A percentile compares a stretch with the other conserved stretches of the same genome.
phyloP scores from a whole-genome alignment of 169 alveolate genomes.

The Plasmodium blacklocki region DNA sequence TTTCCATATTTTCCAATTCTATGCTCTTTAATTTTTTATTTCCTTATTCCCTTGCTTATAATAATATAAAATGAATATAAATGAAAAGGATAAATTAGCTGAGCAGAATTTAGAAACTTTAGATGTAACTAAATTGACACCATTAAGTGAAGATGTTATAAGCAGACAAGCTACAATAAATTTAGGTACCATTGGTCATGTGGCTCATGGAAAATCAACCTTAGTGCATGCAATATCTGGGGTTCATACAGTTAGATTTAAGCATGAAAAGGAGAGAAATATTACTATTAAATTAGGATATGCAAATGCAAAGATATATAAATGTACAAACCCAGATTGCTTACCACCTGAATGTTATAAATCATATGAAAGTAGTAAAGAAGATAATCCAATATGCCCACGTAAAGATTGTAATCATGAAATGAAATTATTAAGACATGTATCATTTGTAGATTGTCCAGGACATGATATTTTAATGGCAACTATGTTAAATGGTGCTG shows the following conservation, averaged over 20 bases:
- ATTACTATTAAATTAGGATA: slow-evolving; percentile 99
- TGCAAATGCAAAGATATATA: slow-evolving; percentile 99
- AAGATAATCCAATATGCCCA: slow-evolving; percentile 94
- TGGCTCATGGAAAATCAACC: slow-evolving; percentile 99
- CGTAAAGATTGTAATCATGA: slow-evolving; percentile 89
- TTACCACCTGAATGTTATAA: slow-evolving; percentile 96
- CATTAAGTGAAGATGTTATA: slow-evolving; percentile 98
- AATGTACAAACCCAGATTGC: slow-evolving; percentile 96
- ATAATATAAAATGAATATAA: slow-evolving; percentile 54
- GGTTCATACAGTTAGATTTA: slow-evolving; percentile 96
- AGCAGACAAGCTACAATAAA: slow-evolving; percentile 99
- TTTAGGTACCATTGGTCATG: slow-evolving; percentile 99
- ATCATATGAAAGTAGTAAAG: slow-evolving; percentile 93
- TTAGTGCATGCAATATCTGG: slow-evolving; percentile 98
- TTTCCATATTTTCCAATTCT: background rate
- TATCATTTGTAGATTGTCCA: slow-evolving; percentile 99
- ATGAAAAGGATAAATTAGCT: slow-evolving; percentile 76
- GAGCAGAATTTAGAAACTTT: slow-evolving; percentile 87
- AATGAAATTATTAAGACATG: slow-evolving; percentile 93
- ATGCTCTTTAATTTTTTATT: background rate
- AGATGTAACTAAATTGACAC: slow-evolving; percentile 94
- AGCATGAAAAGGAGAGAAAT: slow-evolving; percentile 96
- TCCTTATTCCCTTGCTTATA: background rate
- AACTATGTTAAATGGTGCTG: slow-evolving; percentile 99
- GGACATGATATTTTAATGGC: slow-evolving; percentile 99